Evolutionary conservation across 192 early-diverging fungal genomes (phyloP), one percentile per base, ranked within the genome.

Genomic region (Podila minutissima): DNA sequence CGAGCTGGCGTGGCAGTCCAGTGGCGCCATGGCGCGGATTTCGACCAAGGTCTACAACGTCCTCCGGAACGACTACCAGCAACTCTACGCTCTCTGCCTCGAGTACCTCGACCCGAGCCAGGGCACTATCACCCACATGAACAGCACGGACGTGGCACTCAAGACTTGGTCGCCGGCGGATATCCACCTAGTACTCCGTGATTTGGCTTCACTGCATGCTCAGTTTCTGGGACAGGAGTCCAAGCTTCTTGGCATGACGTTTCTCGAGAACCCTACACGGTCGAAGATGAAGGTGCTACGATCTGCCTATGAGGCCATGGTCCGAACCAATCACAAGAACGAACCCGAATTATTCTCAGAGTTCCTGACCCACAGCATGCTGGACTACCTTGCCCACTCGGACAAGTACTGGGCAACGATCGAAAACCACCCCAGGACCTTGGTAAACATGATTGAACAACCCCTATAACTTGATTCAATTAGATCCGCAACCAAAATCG

Each of bases 31-130:
- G 67, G 70, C 60, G 11, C 61, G 41, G 19, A 73, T 81, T 41
- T 81, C 77, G 22, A 69, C 77, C 62, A 81, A 81, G 31, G 77
- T 81, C 62, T 81, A 81, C 57, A 81, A 81, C 29, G 67, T 73
- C 62, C 77, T 81, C 19, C 71, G 77, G 12, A 81, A 81, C 62
- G 77, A 81, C 31, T 33, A 59, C 15, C 70, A 81, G 26, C 77
- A 81, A 53, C 59, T 81, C 5, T 81, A 81, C 29, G 71, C 77
- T 7, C 77, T 81, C 22, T 81, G 77, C 22, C 69, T 81, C 33
- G 77, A 81, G 26, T 81, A 69, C 62, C 55, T 81, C 10, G 28
- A 81, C 49, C 77, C 77, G 4, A 48, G 46, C 17, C 26, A 29
- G 51, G 71, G 71, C 2, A 73, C 67, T n/a, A 69, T 81, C 41